Conservation (phyloP, 148 eudicot genomes). For the Silene conica region DNA sequence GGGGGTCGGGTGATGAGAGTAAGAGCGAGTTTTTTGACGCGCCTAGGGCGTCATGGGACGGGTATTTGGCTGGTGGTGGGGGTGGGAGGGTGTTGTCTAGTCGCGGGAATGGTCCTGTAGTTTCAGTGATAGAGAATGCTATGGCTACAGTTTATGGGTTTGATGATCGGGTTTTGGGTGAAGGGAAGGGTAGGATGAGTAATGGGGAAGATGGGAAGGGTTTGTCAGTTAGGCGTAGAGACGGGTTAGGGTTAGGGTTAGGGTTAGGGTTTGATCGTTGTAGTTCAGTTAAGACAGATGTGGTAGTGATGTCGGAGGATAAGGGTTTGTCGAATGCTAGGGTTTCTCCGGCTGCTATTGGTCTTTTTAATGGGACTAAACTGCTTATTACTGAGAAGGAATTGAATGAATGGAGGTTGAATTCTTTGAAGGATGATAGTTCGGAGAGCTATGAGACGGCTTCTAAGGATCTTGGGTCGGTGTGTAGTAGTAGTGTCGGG, state of each 20-base stretch:
- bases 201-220: conserved; percentile 52
- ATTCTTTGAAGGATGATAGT: conserved; percentile 37
- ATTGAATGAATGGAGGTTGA: conserved; percentile 46
- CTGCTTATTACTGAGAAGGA: conserved; percentile 63
- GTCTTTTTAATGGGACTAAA: conserved; percentile 36
- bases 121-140: conserved; percentile 71
- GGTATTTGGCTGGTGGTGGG: conserved; percentile 48
- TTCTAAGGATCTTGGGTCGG: conserved; percentile 33
- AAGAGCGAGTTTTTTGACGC: conserved; percentile 53
- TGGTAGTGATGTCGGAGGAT: conserved; percentile 32
- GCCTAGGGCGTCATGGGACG: conserved; percentile 95
- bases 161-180: conserved; percentile 37
- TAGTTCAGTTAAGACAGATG: conserved; percentile 42
- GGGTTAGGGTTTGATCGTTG: conserved; percentile 61
- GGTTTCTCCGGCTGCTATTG: conserved; percentile 40
- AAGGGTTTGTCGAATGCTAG: conserved; percentile 28
- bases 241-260: too few relatives aligned
- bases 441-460: conserved; percentile 39
- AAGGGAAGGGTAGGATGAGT: conserved; percentile 41
- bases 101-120: conserved; percentile 36
- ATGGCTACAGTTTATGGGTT: conserved; percentile 48
- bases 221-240: conserved; percentile 43
- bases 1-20: conserved; percentile 38
- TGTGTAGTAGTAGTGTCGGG: conserved; percentile 27
- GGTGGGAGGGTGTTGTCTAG: conserved; percentile 38